Conservation (phyloP, 2,329 filamentous ascomycete species). For the Hypomyces perniciosus region DNA sequence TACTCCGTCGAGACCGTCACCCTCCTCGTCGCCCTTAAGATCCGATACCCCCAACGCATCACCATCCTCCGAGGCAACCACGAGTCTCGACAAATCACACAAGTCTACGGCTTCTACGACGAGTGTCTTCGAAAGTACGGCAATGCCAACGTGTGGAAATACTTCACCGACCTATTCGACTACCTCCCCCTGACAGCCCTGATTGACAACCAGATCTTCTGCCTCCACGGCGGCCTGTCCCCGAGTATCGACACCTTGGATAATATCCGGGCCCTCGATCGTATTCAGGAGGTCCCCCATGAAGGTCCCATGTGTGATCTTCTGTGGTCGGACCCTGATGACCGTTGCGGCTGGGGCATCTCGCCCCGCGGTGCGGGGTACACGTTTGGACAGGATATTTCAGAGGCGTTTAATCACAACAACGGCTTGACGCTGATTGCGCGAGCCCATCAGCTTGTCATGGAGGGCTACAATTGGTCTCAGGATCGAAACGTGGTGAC, state of each 20-base stretch:
- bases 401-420: constrained; percentile 98
- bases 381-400: constrained; percentile 95
- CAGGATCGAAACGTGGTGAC: constrained; percentile 98
- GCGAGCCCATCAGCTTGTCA: constrained; percentile 94
- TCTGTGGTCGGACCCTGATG: constrained; percentile 96
- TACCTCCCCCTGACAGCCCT: constrained; percentile 95
- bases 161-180: constrained; percentile 97
- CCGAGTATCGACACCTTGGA: constrained; percentile 95
- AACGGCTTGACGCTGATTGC: constrained; percentile 95
- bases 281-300: constrained; percentile 97
- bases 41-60: constrained; percentile 95
- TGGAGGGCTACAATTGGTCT: constrained; percentile 99
- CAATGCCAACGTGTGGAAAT: constrained; percentile 99
- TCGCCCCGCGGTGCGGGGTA: constrained; percentile 91
- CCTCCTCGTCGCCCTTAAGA: constrained; percentile 92
- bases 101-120: constrained; percentile 99
- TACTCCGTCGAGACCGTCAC: constrained; percentile 99
- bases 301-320: constrained; percentile 98
- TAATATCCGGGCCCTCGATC: constrained; percentile 90
- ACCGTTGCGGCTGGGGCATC: constrained; percentile 93
- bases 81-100: constrained; percentile 97
- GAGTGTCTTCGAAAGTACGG: constrained; percentile 98
- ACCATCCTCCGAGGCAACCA: constrained; percentile 98
- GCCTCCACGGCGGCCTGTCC: constrained; percentile 91
- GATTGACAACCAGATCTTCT: constrained; percentile 99